Percentiles rank a stretch among this genome's conserved stretches.
Evolutionary conservation across 2,329 filamentous ascomycete genomes (phyloP).

Genomic region (Endoconidiophora laricicola): DNA sequence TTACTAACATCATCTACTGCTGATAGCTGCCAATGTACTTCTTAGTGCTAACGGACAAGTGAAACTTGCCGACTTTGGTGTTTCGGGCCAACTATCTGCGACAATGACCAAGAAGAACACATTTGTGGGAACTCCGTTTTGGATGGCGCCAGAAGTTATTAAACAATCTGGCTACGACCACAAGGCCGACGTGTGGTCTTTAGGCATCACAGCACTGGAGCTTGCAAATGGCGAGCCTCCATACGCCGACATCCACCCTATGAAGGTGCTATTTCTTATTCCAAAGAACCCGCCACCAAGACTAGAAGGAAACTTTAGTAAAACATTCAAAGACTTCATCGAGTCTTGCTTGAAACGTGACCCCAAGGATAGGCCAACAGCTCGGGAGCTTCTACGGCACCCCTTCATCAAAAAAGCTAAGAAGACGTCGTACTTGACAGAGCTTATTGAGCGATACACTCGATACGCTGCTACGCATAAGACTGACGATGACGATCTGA

Average conservation of each 20-base stretch:
- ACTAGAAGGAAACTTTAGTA: slow-evolving; percentile 67
- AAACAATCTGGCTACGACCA: slow-evolving; percentile 97
- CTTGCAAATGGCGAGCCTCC: slow-evolving; percentile 83
- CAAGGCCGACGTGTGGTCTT: slow-evolving; percentile 94
- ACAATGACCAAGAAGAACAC: slow-evolving; percentile 99
- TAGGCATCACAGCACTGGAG: slow-evolving; percentile 87
- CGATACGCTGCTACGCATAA: slow-evolving; percentile 75
- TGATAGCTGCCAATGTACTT: slow-evolving; percentile 73
- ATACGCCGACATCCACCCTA: slow-evolving; percentile 91
- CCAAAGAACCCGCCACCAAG: slow-evolving; percentile 82
- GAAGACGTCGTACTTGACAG: slow-evolving; percentile 90
- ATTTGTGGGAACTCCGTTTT: slow-evolving; percentile 94
- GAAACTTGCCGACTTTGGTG: slow-evolving; percentile 92
- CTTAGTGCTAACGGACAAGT: slow-evolving; percentile 84
- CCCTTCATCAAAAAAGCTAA: slow-evolving; percentile 83
- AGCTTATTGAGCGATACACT: slow-evolving; percentile 80
- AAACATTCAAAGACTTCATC: slow-evolving; percentile 69
- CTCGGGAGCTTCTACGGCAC: slow-evolving; percentile 74
- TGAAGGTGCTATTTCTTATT: slow-evolving; percentile 95
- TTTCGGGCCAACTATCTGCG: slow-evolving; percentile 86
- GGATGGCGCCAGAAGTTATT: slow-evolving; percentile 99
- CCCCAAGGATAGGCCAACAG: slow-evolving; percentile 72
- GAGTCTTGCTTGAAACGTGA: slow-evolving; percentile 76
- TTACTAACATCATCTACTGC: not conserved
- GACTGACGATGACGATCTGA: slow-evolving; percentile 40